Conservation (phyloP, 345 rosid species). For the Murraya koenigii region DNA sequence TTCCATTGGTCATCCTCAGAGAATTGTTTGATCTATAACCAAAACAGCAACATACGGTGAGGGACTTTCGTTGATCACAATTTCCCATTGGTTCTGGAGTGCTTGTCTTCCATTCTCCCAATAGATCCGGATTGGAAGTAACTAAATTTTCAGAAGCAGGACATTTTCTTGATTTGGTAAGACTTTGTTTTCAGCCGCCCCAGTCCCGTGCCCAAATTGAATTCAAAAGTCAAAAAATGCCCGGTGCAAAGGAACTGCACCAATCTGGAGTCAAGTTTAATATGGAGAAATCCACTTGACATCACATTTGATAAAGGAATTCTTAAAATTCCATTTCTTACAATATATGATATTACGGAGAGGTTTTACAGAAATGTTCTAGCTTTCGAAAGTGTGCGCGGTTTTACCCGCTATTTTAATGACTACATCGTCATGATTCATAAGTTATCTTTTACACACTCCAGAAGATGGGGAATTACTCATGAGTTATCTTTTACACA, state of each 20-base stretch:
- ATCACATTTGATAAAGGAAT: background rate
- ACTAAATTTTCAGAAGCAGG: background rate
- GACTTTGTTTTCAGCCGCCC: background rate
- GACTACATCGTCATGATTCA: background rate
- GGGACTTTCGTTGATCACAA: background rate
- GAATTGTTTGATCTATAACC: background rate
- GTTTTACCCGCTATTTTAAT: background rate
- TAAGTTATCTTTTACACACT: constrained; percentile 2
- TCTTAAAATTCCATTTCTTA: background rate
- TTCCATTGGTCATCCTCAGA: constrained; percentile 25
- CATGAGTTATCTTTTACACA: too few species aligned
- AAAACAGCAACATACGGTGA: background rate
- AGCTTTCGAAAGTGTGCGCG: background rate
- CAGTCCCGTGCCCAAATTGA: background rate
- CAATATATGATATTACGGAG: background rate
- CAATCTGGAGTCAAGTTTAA: background rate
- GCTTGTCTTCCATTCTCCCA: background rate
- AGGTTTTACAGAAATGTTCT: background rate
- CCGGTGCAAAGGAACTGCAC: background rate
- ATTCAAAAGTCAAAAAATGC: background rate
- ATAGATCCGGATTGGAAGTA: too few species aligned
- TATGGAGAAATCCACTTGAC: background rate
- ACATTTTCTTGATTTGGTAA: background rate
- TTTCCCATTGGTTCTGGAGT: background rate
- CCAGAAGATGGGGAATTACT: constrained; percentile 17